Evolutionary conservation across 306 rosid species (phyloP).

Genomic region (Macrotyloma uniflorum): DNA sequence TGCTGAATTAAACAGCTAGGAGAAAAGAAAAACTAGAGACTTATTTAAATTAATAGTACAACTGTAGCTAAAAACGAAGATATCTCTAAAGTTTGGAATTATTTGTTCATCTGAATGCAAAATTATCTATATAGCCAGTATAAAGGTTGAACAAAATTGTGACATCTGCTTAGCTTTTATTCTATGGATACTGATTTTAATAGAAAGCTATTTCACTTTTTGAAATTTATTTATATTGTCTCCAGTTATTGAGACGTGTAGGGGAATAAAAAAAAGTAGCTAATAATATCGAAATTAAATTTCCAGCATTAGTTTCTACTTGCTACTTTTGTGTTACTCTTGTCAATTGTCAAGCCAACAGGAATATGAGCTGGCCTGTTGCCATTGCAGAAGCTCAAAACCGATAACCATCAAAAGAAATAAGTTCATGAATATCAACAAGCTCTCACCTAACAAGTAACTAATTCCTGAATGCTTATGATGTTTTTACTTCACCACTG

Average conservation of each 20-base stretch:
- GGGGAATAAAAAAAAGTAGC: neutral
- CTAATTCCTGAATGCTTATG: neutral
- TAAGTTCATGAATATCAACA: neutral
- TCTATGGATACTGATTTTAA: neutral
- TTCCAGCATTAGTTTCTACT: neutral
- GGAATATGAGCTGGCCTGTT: neutral
- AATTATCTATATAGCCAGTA: neutral
- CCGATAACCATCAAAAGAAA: neutral
- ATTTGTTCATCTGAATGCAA: neutral
- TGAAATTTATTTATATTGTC: neutral
- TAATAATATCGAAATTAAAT: neutral
- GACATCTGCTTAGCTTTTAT: neutral
- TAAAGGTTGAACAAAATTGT: neutral
- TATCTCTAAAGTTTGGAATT: neutral
- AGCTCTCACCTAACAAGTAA: neutral
- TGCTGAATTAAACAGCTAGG: neutral
- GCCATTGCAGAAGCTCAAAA: neutral
- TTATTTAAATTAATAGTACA: neutral
- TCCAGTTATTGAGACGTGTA: neutral
- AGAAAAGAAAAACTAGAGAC: neutral
- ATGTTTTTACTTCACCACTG: conserved; percentile 10
- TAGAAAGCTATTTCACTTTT: neutral
- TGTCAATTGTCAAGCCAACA: neutral
- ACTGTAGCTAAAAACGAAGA: neutral
- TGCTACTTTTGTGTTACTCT: neutral